Evolutionary conservation across 78 protist genomes (phyloP).

Genomic region (Chrysochromulina tobinii): DNA sequence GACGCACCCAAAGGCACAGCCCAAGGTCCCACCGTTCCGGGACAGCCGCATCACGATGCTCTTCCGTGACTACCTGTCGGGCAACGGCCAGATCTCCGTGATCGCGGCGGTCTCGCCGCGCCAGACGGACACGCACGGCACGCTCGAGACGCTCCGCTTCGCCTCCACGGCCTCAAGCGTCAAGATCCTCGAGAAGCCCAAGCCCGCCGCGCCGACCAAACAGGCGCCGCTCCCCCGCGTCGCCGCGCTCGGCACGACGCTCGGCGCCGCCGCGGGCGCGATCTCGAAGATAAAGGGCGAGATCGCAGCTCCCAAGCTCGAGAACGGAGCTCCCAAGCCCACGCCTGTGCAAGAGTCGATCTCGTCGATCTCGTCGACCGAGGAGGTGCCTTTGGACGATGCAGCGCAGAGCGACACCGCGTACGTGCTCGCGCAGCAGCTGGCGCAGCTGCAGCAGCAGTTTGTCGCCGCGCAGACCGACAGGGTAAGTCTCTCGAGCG

Average conservation of each 20-base stretch:
- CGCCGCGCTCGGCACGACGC: background rate
- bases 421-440: too few relatives aligned
- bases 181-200: background rate
- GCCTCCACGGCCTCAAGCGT: background rate
- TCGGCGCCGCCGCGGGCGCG: background rate
- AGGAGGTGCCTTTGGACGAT: too few relatives aligned
- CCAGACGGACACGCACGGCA: background rate
- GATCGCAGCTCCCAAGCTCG: background rate
- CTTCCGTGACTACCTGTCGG: conserved; percentile 14
- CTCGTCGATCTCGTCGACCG: too few relatives aligned
- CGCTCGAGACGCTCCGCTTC: conserved; percentile 14
- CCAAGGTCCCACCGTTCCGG: background rate
- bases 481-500: too few relatives aligned
- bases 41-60: background rate
- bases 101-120: conserved; percentile 4
- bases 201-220: background rate
- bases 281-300: background rate
- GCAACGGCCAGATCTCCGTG: background rate
- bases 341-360: too few relatives aligned
- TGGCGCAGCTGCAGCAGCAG: too few relatives aligned
- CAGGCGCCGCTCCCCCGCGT: background rate
- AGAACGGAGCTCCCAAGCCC: too few relatives aligned
- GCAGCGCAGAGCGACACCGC: too few relatives aligned
- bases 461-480: too few relatives aligned
- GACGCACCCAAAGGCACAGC: background rate